Conservation (phyloP, 257 asterid genomes). For the Cruciata laevipes region DNA sequence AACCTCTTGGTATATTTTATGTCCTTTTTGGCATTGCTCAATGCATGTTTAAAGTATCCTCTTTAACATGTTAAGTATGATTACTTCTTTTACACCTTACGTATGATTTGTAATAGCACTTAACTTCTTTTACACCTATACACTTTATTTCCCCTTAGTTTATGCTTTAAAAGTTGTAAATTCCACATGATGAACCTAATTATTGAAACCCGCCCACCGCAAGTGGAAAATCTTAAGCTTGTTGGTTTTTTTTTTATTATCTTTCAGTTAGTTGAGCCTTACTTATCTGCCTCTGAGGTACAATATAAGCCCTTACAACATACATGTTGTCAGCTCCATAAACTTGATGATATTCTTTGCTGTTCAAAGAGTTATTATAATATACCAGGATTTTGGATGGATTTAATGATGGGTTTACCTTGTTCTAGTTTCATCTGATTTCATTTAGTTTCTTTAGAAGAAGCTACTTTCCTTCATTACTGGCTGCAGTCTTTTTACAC, state of each 20-base stretch:
- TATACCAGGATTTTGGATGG: too few relatives aligned
- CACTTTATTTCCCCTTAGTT: background rate
- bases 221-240: background rate
- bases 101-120: background rate
- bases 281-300: background rate
- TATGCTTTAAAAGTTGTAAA: background rate
- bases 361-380: too few relatives aligned
- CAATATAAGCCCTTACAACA: background rate
- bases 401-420: background rate
- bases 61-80: background rate
- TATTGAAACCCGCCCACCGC: background rate
- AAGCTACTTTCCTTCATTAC: background rate
- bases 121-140: background rate
- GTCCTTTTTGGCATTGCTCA: background rate
- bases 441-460: too few relatives aligned
- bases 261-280: background rate
- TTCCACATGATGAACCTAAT: background rate
- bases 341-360: background rate
- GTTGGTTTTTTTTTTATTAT: background rate
- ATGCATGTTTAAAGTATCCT: background rate
- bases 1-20: too few relatives aligned
- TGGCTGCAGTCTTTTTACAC: background rate
- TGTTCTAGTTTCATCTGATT: too few relatives aligned
- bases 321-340: background rate
- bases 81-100: background rate